phyloP scores from a whole-genome alignment of 495 filamentous ascomycete species.

The Pseudoneurospora amorphoporcata region DNA sequence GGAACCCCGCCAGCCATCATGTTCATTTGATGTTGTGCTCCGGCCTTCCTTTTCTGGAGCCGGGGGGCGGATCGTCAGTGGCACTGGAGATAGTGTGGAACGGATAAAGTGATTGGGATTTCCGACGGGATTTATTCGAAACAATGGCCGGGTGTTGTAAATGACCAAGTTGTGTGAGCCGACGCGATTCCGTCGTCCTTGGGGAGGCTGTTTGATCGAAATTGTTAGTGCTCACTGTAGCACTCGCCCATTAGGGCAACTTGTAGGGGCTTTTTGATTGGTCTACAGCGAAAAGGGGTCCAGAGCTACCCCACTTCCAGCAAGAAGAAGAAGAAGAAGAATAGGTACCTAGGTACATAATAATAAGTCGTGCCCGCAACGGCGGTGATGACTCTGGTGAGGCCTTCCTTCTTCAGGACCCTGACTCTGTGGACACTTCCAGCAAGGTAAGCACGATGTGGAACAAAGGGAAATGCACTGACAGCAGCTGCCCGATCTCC shows the following conservation, averaged over 20 bases:
- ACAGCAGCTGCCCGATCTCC: background rate
- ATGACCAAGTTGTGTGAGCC: background rate
- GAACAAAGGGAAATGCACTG: background rate
- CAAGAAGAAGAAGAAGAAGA: too few relatives aligned
- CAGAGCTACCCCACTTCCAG: background rate
- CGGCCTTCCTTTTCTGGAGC: background rate
- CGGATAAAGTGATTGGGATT: background rate
- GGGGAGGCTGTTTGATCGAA: background rate
- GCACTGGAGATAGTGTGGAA: background rate
- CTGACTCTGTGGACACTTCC: background rate
- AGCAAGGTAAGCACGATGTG: background rate
- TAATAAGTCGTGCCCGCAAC: too few relatives aligned
- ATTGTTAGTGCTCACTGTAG: background rate
- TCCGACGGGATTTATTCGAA: background rate
- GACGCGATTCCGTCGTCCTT: background rate
- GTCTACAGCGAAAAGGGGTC: background rate
- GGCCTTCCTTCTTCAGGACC: too few relatives aligned
- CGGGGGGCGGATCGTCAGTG: background rate
- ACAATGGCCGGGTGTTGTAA: background rate
- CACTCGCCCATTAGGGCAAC: background rate
- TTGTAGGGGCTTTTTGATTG: background rate
- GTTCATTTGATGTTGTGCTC: background rate
- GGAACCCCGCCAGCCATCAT: background rate
- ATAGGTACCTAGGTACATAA: too few relatives aligned
- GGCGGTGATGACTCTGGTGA: too few relatives aligned